A percentile compares a stretch with the other conserved stretches of the same genome.
These are phyloP conservation scores for Lipomyces mesembrius DNA, from an alignment of 805 yeast genomes.

Conservation along the genomic window DNA sequence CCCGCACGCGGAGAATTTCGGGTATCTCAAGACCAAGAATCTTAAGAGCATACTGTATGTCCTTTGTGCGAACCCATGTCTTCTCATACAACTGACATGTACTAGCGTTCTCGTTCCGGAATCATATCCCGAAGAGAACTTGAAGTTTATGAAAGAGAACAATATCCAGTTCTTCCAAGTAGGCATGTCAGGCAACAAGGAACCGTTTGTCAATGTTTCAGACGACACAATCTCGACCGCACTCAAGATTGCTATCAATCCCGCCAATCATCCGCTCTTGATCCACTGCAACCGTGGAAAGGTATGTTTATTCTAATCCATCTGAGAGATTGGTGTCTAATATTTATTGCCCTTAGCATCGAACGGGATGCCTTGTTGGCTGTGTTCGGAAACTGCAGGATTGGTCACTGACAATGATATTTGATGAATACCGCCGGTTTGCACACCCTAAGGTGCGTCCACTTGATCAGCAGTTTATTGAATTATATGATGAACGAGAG, in stretches of 20 bases:
- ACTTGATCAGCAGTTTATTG: conserved; percentile 93
- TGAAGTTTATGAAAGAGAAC: conserved; percentile 62
- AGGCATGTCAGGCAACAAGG: conserved; percentile 94
- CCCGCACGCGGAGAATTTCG: conserved; percentile 83
- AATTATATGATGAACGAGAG: conserved; percentile 63
- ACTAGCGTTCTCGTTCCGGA: conserved; percentile 78
- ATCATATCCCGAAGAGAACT: conserved; percentile 80
- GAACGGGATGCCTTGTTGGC: conserved; percentile 96
- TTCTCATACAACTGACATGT: background rate
- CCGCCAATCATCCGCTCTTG: conserved; percentile 85
- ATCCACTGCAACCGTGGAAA: conserved; percentile 97
- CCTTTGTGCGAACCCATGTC: background rate
- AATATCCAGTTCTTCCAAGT: conserved; percentile 78
- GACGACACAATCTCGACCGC: conserved; percentile 76
- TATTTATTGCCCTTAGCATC: conserved; percentile 52
- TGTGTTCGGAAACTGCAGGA: conserved; percentile 85
- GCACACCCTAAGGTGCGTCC: conserved; percentile 96
- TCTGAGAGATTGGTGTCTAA: background rate
- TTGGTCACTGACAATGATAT: conserved; percentile 92
- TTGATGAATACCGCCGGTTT: conserved; percentile 92
- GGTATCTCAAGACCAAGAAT: conserved; percentile 63
- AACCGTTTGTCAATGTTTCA: conserved; percentile 80
- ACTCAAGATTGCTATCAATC: conserved; percentile 76
- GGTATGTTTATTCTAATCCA: conserved; percentile 4
- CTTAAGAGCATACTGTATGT: conserved; percentile 66